Conservation (phyloP, 169 alveolate species). For the Theileria annulata region DNA sequence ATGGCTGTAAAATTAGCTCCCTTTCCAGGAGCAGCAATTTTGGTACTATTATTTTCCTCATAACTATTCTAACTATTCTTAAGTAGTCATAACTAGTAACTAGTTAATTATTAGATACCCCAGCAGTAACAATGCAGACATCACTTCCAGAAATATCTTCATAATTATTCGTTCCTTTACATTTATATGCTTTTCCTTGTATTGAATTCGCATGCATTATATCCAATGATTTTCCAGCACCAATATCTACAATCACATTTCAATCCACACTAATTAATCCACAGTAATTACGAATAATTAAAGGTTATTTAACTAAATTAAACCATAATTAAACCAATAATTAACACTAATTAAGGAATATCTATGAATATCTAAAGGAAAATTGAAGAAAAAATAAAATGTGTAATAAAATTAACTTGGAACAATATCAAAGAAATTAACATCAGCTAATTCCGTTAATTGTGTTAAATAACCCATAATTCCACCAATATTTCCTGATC, state of each 20-base stretch:
- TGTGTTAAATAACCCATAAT: conserved; percentile 77
- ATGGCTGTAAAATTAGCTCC: too few species aligned
- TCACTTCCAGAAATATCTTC: conserved; percentile 77
- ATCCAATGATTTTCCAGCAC: conserved; percentile 78
- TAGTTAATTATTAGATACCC: conserved; percentile 46
- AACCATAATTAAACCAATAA: not conserved
- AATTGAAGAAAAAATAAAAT: not conserved
- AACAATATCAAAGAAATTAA: conserved; percentile 76
- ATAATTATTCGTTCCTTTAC: conserved; percentile 72
- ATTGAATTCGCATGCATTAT: conserved; percentile 76
- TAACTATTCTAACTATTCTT: too few species aligned
- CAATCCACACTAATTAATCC: not conserved
- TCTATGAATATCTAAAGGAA: not conserved
- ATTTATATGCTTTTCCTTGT: conserved; percentile 64
- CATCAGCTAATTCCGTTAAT: conserved; percentile 77
- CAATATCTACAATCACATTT: conserved; percentile 31
- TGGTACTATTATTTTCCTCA: too few species aligned
- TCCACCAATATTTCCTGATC: conserved; percentile 83
- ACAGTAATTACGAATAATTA: not conserved
- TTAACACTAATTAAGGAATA: not conserved
- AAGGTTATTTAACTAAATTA: not conserved
- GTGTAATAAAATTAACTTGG: conserved; percentile 66
- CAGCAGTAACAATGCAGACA: conserved; percentile 84
- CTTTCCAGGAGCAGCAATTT: too few species aligned
- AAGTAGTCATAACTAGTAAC: too few species aligned